These are phyloP conservation scores for Prunus armeniaca DNA, from an alignment of 306 rosid genomes.

Conservation along the genomic window DNA sequence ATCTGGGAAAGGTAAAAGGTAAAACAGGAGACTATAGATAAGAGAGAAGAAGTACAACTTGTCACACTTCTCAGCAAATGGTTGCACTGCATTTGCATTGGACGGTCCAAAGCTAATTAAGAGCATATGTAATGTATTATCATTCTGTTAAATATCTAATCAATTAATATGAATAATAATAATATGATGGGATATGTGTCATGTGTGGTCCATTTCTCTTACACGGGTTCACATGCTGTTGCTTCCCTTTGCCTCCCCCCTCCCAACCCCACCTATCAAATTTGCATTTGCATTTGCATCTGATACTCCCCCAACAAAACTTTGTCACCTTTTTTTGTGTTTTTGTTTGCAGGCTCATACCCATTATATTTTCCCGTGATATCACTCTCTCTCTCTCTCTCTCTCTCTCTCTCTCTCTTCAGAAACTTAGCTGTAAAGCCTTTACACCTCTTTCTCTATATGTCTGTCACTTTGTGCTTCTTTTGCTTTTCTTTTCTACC, in stretches of 20 bases:
- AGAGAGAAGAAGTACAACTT: conserved; percentile 12
- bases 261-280: neutral
- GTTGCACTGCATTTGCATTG: too few relatives aligned
- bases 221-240: conserved; percentile 26
- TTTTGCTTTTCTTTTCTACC: neutral
- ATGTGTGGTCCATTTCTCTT: conserved; percentile 23
- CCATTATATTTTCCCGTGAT: conserved; percentile 23
- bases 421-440: conserved; percentile 42
- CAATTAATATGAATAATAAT: too few relatives aligned
- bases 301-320: conserved; percentile 22
- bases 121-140: too few relatives aligned
- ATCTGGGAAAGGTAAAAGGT: conserved; percentile 6
- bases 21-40: neutral
- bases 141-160: too few relatives aligned
- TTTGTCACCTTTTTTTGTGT: neutral
- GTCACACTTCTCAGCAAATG: too few relatives aligned
- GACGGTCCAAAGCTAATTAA: too few relatives aligned
- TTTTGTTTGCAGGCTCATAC: neutral
- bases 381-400: neutral
- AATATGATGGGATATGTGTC: neutral
- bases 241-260: neutral
- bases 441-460: neutral
- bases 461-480: neutral
- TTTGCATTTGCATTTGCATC: conserved; percentile 7
- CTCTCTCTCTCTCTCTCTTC: too few relatives aligned